Conservation (phyloP, 2,329 filamentous ascomycete species). For the Hawksworthiomyces lignivorus region DNA sequence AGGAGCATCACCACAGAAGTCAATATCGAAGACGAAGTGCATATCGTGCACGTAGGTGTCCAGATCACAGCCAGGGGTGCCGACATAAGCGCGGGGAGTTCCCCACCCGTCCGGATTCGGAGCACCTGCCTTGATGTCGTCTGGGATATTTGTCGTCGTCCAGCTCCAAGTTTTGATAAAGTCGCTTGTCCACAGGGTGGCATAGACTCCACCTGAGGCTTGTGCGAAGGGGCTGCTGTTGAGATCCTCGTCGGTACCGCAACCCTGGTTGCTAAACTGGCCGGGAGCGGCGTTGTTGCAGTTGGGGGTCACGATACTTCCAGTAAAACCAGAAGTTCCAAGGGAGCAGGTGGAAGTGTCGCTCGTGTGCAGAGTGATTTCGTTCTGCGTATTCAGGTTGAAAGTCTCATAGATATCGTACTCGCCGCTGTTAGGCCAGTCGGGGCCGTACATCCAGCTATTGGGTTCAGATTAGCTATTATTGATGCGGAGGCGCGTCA, state of each 20-base stretch:
- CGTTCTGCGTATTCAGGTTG: constrained; percentile 46
- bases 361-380: constrained; percentile 51
- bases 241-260: constrained; percentile 27
- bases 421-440: constrained; percentile 57
- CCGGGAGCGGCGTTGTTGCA: constrained; percentile 31
- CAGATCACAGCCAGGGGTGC: constrained; percentile 53
- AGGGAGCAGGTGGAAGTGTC: constrained; percentile 27
- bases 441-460: constrained; percentile 42
- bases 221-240: constrained; percentile 10
- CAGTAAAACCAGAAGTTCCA: constrained; percentile 21
- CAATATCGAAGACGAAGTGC: constrained; percentile 65
- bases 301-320: constrained; percentile 26
- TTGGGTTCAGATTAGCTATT: too few species aligned
- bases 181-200: constrained; percentile 34
- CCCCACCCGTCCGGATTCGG: constrained; percentile 62
- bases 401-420: constrained; percentile 63
- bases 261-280: too few species aligned
- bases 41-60: constrained; percentile 55
- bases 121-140: constrained; percentile 27
- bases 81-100: constrained; percentile 53
- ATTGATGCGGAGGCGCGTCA: too few species aligned
- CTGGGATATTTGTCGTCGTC: constrained; percentile 23
- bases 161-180: constrained; percentile 36
- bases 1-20: constrained; percentile 70
- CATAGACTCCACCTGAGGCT: constrained; percentile 22